Evolutionary conservation across 2,329 filamentous ascomycete genomes (phyloP), one percentile per base, ranked within the genome.

Genomic region (Colletotrichum paranaense): DNA sequence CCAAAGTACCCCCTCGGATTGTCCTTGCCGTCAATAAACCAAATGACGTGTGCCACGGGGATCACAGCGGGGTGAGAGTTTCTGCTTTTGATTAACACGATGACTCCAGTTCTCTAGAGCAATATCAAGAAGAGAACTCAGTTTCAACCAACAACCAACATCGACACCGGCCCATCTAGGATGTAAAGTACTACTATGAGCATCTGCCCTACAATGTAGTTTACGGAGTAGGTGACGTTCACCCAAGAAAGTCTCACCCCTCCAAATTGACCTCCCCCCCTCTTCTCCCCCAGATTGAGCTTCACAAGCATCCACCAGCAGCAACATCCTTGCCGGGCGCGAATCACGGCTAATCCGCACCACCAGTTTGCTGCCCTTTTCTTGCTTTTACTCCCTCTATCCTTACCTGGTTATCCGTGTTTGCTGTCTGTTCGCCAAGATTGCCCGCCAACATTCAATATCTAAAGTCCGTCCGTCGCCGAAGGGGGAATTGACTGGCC

Each of bases 261-360:
- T 35, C 22, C 28, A 22, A 58, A 19, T 24, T n/a, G 19, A 49
- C 42, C 19, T 49, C 19, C 42, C 19, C 19, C n/a, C 22, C 16
- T 49, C 59, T 11, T 6, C 28, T 56, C 28, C 46, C 59, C 26
- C 67, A 35, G 32, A 38, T 55, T 66, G 49, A 60, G 38, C 30
- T 60, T 60, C 42, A 12, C n/a, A 32, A 14, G 30, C 26, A 26
- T 56, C 22, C 32, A n/a, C 11, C 52, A 9, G 55, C 42, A 46
- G 66, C 59, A 64, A 26, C 32, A 70, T 65, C 67, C 70, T 64
- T 70, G 70, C 59, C 49, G 22, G n/a, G 11, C 11, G 32, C 19
- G 42, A 66, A 66, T 16, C 32, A 32, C 16, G 9, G 24, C 32
- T 32, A 22, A 22, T 9, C 11, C 28, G 28, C 16, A 28, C 46